Base-by-base conservation (phyloP, 257 asterid species). In the Solanum piurae region DNA sequence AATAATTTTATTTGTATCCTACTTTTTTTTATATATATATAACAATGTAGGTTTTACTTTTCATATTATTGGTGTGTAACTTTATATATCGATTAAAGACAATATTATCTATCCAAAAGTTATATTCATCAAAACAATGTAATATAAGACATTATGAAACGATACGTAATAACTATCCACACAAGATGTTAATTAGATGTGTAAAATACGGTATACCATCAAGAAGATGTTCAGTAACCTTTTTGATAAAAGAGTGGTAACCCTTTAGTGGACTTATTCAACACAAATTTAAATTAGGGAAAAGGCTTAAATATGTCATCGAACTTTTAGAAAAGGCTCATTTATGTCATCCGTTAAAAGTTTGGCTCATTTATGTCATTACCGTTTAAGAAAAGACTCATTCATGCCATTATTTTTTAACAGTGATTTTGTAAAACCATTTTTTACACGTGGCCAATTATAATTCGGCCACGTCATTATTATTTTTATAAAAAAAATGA, bases 181-280 rank as follows among this genome's bases (percentile, higher is more conserved):
- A 13, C 37, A 58, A 55, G 2, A 20, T 7, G 5, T 55, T 55
- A 55, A 55, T 55, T 20, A 55, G 5, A 20, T 55, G 25, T 20
- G 11, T 20, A 55, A 9, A 2, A 55, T 3, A 55, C 25, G 25
- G 9, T 55, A 4, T 5, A n/a, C 0, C 31, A n/a, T 62, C 71
- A n/a, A 62, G 16, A 62, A 62, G 31, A 62, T 62, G 12, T 8
- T 58, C 0, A 18, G 4, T 6, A 2, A 55, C 4, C 31, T n/a
- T 23, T 62, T 23, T 5, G 3, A 23, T 10, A 62, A 62, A 33
- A 72, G 14, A 3, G 13, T 1, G 3, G 11, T 4, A 9, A 8
- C 2, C 2, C 2, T 5, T 4, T 21, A 4, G 0, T 34, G 4
- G 5, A 20, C 3, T 0, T 34, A 20, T 5, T 2, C 1, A 2